A percentile compares a stretch with the other conserved stretches of the same genome.
phyloP scores from a whole-genome alignment of 169 alveolate species.

The Plasmodium billcollinsi region DNA sequence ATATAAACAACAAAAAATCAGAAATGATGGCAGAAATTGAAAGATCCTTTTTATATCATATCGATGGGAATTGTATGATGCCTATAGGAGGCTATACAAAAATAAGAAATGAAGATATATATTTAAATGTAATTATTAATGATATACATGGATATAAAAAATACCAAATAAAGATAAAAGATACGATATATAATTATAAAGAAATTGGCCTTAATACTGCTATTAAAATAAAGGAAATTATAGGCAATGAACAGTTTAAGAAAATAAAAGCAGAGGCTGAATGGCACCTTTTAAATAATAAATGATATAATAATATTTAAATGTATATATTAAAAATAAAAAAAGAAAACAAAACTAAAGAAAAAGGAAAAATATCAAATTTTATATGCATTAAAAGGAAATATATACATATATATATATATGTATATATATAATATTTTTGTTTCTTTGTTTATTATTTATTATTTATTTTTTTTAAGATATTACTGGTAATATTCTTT shows the following conservation, averaged over 20 bases:
- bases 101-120: constrained; percentile 10
- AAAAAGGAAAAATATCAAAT: too few species aligned
- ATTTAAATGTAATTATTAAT: constrained; percentile 57
- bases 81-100: constrained; percentile 69
- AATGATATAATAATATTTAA: background rate
- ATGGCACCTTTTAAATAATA: constrained; percentile 13
- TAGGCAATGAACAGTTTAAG: constrained; percentile 35
- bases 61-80: constrained; percentile 74
- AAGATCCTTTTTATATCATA: constrained; percentile 50
- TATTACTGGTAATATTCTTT: too few species aligned
- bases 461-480: too few species aligned
- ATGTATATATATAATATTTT: too few species aligned
- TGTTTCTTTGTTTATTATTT: too few species aligned
- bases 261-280: constrained; percentile 54
- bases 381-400: too few species aligned
- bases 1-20: constrained; percentile 57
- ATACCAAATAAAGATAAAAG: constrained; percentile 18
- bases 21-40: constrained; percentile 56
- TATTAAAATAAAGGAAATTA: constrained; percentile 43
- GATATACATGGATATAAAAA: constrained; percentile 50
- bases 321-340: background rate
- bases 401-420: too few species aligned
- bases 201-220: constrained; percentile 45
- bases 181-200: constrained; percentile 2
- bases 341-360: background rate